These are phyloP conservation scores for Lentinula boryana DNA, from an alignment of 768 basidiomycete species.

Conservation along the genomic window DNA sequence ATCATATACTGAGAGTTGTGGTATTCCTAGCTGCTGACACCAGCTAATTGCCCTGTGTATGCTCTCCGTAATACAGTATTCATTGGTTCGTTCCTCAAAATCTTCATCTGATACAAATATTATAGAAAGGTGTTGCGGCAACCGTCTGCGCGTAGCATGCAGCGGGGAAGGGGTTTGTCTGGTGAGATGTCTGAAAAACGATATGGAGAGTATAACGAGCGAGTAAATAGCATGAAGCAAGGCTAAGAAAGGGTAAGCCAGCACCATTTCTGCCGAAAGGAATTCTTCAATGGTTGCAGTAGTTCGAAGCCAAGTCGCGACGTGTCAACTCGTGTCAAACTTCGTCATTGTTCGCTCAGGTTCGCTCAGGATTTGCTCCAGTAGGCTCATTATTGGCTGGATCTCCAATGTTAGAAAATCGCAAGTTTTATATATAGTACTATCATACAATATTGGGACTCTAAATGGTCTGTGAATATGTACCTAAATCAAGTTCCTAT, in stretches of 20 bases:
- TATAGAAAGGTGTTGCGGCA: slow-evolving; percentile 64
- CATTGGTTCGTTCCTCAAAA: slow-evolving; percentile 26
- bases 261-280: slow-evolving; percentile 16
- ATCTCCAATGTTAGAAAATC: too few relatives aligned
- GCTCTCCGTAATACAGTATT: slow-evolving; percentile 43
- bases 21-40: slow-evolving; percentile 59
- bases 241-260: slow-evolving; percentile 42
- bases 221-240: slow-evolving; percentile 56
- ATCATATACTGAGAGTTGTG: slow-evolving; percentile 67
- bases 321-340: neutral
- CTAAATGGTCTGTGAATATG: neutral
- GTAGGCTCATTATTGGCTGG: too few relatives aligned
- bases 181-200: slow-evolving; percentile 32
- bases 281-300: neutral
- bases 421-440: neutral
- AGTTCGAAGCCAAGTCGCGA: neutral
- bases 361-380: neutral
- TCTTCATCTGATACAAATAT: slow-evolving; percentile 46
- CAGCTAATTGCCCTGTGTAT: slow-evolving; percentile 49
- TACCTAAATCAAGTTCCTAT: slow-evolving; percentile 14
- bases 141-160: slow-evolving; percentile 42
- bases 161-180: slow-evolving; percentile 41
- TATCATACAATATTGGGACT: neutral
- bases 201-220: slow-evolving; percentile 31
- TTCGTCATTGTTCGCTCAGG: too few relatives aligned